These are phyloP conservation scores for Paramyrothecium sp. DNA, from an alignment of 2,329 filamentous ascomycete genomes.

Conservation along the genomic window DNA sequence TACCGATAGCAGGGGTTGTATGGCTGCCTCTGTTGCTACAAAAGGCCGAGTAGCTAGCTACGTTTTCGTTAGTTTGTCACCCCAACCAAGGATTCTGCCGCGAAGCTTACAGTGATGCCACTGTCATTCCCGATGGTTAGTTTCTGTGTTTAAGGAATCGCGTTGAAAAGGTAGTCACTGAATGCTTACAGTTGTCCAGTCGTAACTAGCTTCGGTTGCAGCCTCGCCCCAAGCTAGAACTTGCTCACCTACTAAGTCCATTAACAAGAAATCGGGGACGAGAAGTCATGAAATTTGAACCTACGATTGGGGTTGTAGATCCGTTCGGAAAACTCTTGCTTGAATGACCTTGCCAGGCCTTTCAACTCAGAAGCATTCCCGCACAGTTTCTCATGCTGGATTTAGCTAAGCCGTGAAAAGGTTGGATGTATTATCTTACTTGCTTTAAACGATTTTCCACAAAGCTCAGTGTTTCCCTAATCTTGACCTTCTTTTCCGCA, in stretches of 20 bases:
- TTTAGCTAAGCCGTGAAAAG: slow-evolving; percentile 3
- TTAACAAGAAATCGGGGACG: background rate
- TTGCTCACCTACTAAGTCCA: background rate
- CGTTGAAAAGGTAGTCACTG: background rate
- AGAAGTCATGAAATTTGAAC: background rate
- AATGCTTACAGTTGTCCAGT: slow-evolving; percentile 35
- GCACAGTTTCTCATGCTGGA: slow-evolving; percentile 20
- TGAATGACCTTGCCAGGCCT: background rate
- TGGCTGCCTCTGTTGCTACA: slow-evolving; percentile 39
- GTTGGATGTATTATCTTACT: slow-evolving; percentile 16
- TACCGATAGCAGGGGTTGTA: slow-evolving; percentile 18
- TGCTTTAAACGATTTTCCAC: slow-evolving; percentile 27
- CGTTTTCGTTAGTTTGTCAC: slow-evolving; percentile 2
- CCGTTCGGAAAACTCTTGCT: background rate
- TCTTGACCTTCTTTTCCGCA: slow-evolving; percentile 31
- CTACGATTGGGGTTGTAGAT: background rate
- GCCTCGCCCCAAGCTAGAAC: background rate
- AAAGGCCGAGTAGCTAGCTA: slow-evolving; percentile 38
- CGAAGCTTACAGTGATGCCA: slow-evolving; percentile 22
- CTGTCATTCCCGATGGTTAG: slow-evolving; percentile 15
- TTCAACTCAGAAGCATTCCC: background rate
- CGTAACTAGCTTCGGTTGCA: slow-evolving; percentile 22
- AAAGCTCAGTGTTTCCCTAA: slow-evolving; percentile 28
- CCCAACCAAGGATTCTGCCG: background rate
- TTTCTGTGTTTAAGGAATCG: background rate